A percentile compares a stretch with the other conserved stretches of the same genome.
These are phyloP conservation scores for Penicillium flavigenum DNA, from an alignment of 495 filamentous ascomycete genomes.

Conservation along the genomic window DNA sequence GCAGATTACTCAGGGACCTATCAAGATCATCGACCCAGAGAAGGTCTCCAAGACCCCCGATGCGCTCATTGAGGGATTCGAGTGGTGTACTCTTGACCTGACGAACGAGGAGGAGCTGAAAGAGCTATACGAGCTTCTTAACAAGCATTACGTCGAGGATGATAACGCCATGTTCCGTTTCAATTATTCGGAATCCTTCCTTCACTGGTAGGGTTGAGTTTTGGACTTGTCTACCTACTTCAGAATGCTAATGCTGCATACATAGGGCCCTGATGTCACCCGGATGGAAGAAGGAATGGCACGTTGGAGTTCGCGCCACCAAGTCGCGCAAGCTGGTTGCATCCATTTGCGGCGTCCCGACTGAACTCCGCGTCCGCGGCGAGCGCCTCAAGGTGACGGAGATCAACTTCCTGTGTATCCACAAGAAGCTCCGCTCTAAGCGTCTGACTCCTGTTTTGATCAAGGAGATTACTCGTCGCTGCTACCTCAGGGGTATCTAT, in stretches of 20 bases:
- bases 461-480: conserved; percentile 91
- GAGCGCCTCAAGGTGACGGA: conserved; percentile 76
- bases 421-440: conserved; percentile 95
- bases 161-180: conserved; percentile 96
- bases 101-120: conserved; percentile 64
- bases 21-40: conserved; percentile 70
- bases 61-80: conserved; percentile 71
- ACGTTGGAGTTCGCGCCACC: conserved; percentile 82
- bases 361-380: conserved; percentile 73
- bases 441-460: conserved; percentile 89
- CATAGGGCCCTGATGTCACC: conserved; percentile 85
- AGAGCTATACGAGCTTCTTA: conserved; percentile 85
- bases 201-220: conserved; percentile 68
- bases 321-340: conserved; percentile 81
- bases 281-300: conserved; percentile 95
- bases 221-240: not conserved
- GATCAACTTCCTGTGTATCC: conserved; percentile 96
- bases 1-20: conserved; percentile 55
- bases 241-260: conserved; percentile 18
- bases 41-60: conserved; percentile 69
- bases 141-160: conserved; percentile 95
- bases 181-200: conserved; percentile 83
- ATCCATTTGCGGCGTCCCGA: conserved; percentile 90
- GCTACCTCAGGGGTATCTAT: conserved; percentile 78
- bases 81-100: conserved; percentile 92